Evolutionary conservation across 2,329 filamentous ascomycete genomes (phyloP), one percentile per base, ranked within the genome.

Genomic region (Bipolaris oryzae): DNA sequence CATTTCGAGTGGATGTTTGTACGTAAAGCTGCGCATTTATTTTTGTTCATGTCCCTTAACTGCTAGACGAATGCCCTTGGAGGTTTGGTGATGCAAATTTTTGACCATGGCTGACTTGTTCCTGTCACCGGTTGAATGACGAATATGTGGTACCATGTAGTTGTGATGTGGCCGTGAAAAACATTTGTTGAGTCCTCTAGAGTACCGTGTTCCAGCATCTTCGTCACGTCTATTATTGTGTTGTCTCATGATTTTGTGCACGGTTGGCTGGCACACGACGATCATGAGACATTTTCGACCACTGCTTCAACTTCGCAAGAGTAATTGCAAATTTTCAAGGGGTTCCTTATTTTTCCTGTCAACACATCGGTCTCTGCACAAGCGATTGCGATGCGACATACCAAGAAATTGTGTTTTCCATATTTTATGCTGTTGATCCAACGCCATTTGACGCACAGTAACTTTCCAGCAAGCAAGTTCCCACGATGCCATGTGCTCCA

Each of bases 1-100:
- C 60, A 55, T 56, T 49, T 11, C 21, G 34, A 56, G 63, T 62
- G 63, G 61, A 65, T 65, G 63, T 48, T 65, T 63, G 63, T 65
- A 65, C 63, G 63, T 65, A 65, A 65, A 59, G 43, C 37, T 28
- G 20, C 37, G 16, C 21, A 41, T 38, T 39, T 18, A 15, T 23
- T 35, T 31, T 52, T 55, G 51, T 34, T 21, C 51, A 48, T 53
- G 60, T 55, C 61, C 58, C 43, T 63, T 62, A 65, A 65, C 34
- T 65, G 63, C 54, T 63, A 57, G 58, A 60, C 23, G 47, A 53
- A 53, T 60, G 54, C 60, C 60, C 50, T 63, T 65, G 63, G 61
- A 58, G 63, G 63, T 54, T 53, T 65, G 55, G 58, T 15, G 28
- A 52, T 48, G 38, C 48, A 45, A 57, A 60, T 56, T 55, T 48